A percentile compares a stretch with the other conserved stretches of the same genome.
Evolutionary conservation across 1,139 yeast species (phyloP).

Genomic region (Blastobotrys persicus): DNA sequence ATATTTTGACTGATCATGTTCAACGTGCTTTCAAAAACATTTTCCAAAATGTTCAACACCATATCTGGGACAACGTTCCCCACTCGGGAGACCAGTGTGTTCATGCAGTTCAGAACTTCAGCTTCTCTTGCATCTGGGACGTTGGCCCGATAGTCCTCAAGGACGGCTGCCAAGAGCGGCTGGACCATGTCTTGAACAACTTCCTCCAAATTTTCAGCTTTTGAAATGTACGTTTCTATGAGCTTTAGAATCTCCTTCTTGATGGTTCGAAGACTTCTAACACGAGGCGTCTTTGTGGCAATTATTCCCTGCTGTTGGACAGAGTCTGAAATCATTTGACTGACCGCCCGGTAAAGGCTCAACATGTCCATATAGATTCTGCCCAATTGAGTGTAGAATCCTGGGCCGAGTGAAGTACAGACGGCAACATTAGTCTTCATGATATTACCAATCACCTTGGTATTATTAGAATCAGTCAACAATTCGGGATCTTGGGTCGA

Average conservation of each 20-base stretch:
- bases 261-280: slow-evolving; percentile 91
- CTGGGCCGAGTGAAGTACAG: slow-evolving; percentile 89
- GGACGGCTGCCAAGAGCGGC: slow-evolving; percentile 78
- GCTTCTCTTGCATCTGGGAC: slow-evolving; percentile 98
- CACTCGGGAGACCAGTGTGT: slow-evolving; percentile 81
- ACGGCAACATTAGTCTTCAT: slow-evolving; percentile 94
- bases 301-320: slow-evolving; percentile 78
- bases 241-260: slow-evolving; percentile 90
- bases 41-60: slow-evolving; percentile 80
- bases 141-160: slow-evolving; percentile 83
- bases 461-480: slow-evolving; percentile 79
- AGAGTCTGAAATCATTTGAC: slow-evolving; percentile 79
- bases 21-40: slow-evolving; percentile 90
- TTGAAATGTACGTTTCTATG: slow-evolving; percentile 83
- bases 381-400: slow-evolving; percentile 85
- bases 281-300: slow-evolving; percentile 94
- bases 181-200: slow-evolving; percentile 81
- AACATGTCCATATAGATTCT: slow-evolving; percentile 86
- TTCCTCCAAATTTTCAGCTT: slow-evolving; percentile 83
- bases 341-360: slow-evolving; percentile 83
- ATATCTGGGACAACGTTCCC: slow-evolving; percentile 90
- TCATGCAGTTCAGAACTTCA: slow-evolving; percentile 92
- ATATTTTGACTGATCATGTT: slow-evolving; percentile 95
- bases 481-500: slow-evolving; percentile 88
- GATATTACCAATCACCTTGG: slow-evolving; percentile 88